Percentiles rank a stretch among this genome's conserved stretches.
phyloP scores from a whole-genome alignment of 345 rosid genomes.

The Orychophragmus violaceus region DNA sequence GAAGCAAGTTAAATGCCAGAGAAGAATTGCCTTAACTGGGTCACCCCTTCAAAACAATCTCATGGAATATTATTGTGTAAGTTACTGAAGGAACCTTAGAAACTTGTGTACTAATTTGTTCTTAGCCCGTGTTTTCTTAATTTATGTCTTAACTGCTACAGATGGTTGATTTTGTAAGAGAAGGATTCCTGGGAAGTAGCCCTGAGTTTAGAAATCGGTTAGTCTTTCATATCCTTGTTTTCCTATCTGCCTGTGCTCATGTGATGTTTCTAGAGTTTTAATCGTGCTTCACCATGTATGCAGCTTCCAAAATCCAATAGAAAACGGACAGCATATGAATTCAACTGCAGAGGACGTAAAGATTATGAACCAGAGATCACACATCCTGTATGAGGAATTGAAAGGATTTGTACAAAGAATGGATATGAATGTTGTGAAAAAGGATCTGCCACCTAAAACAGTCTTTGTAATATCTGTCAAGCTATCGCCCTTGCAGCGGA shows the following conservation, averaged over 20 bases:
- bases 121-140: background rate
- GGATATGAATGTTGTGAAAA: constrained; percentile 98
- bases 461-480: constrained; percentile 93
- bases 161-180: constrained; percentile 99
- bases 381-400: constrained; percentile 89
- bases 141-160: constrained; percentile 36
- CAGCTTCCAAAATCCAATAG: constrained; percentile 99
- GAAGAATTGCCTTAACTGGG: constrained; percentile 98
- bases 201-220: constrained; percentile 97
- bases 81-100: constrained; percentile 30
- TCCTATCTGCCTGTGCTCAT: constrained; percentile 15
- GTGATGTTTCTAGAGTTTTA: constrained; percentile 6
- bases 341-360: constrained; percentile 91
- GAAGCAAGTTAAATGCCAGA: constrained; percentile 94
- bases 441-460: constrained; percentile 97
- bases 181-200: constrained; percentile 99
- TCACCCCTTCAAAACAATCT: constrained; percentile 99
- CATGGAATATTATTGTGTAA: constrained; percentile 98
- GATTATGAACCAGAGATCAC: constrained; percentile 99
- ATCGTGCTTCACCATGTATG: constrained; percentile 26
- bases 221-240: constrained; percentile 30
- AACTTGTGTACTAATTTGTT: background rate
- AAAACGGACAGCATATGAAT: constrained; percentile 97
- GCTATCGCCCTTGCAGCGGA: constrained; percentile 90
- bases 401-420: constrained; percentile 99